Evolutionary conservation across 202 grass and related monocot genomes (phyloP).

Genomic region (Saccharum hybrid): DNA sequence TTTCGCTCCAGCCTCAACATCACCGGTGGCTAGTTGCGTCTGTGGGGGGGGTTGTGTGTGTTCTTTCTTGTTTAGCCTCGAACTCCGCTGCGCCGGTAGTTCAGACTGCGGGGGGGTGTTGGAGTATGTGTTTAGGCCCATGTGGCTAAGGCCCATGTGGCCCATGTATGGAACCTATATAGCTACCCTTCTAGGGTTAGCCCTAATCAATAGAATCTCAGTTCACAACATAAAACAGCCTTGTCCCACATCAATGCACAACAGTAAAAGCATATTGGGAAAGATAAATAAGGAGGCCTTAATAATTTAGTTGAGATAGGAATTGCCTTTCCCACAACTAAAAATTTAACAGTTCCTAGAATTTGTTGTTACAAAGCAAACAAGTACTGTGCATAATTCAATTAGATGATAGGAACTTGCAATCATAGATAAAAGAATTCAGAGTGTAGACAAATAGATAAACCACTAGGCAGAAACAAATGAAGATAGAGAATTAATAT

Average conservation of each 20-base stretch:
- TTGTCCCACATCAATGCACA: background rate
- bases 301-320: constrained; percentile 5
- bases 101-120: too few species aligned
- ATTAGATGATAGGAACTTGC: background rate
- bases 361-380: background rate
- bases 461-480: constrained; percentile 35
- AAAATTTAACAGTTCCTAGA: background rate
- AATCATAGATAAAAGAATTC: background rate
- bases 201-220: too few species aligned
- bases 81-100: too few species aligned
- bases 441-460: background rate
- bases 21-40: too few species aligned
- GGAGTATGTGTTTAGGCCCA: too few species aligned
- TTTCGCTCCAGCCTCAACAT: too few species aligned
- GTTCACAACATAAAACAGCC: background rate
- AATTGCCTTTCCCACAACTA: background rate
- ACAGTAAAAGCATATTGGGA: background rate
- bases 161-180: too few species aligned
- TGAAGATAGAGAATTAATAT: background rate
- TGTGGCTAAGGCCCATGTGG: too few species aligned
- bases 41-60: too few species aligned
- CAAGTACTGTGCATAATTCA: background rate
- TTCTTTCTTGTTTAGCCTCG: too few species aligned
- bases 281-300: constrained; percentile 11
- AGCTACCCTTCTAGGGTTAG: too few species aligned